Conservation (phyloP, 441 rosid species). For the Sinapis alba region DNA sequence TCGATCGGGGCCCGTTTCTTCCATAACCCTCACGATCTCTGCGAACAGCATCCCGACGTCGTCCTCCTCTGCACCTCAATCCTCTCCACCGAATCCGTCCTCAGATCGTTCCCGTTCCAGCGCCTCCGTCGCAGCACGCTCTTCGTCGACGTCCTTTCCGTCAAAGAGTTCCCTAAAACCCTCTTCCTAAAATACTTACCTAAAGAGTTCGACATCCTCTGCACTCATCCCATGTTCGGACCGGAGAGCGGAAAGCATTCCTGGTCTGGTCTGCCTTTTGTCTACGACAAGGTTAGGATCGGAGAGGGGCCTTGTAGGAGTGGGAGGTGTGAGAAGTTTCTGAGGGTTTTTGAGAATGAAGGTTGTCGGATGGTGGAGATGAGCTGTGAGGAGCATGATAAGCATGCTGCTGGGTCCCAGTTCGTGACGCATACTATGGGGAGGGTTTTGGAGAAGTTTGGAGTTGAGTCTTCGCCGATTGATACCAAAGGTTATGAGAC, state of each 20-base stretch:
- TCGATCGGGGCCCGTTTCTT: neutral
- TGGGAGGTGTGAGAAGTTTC: slow-evolving; percentile 51
- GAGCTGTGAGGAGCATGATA: slow-evolving; percentile 60
- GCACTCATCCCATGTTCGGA: slow-evolving; percentile 64
- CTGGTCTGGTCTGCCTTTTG: slow-evolving; percentile 56
- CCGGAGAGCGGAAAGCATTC: slow-evolving; percentile 61
- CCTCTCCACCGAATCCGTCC: slow-evolving; percentile 17
- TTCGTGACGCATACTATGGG: slow-evolving; percentile 69
- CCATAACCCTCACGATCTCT: neutral
- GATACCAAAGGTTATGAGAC: slow-evolving; percentile 65
- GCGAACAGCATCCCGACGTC: neutral
- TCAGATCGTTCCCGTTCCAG: slow-evolving; percentile 70
- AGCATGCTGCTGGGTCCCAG: slow-evolving; percentile 60
- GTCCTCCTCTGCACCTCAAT: neutral
- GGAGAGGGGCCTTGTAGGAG: slow-evolving; percentile 45
- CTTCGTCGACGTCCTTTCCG: slow-evolving; percentile 73
- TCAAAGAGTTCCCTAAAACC: slow-evolving; percentile 61
- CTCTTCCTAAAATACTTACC: slow-evolving; percentile 60
- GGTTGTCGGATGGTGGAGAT: slow-evolving; percentile 88
- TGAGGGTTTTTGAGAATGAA: slow-evolving; percentile 58
- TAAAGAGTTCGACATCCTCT: slow-evolving; percentile 27
- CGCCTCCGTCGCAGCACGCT: slow-evolving; percentile 51
- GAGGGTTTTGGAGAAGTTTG: slow-evolving; percentile 55
- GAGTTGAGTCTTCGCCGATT: slow-evolving; percentile 57
- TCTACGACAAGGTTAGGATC: slow-evolving; percentile 66